Base-by-base conservation (phyloP, 1,284 basidiomycete species). In the Trichosporon faecale region DNA sequence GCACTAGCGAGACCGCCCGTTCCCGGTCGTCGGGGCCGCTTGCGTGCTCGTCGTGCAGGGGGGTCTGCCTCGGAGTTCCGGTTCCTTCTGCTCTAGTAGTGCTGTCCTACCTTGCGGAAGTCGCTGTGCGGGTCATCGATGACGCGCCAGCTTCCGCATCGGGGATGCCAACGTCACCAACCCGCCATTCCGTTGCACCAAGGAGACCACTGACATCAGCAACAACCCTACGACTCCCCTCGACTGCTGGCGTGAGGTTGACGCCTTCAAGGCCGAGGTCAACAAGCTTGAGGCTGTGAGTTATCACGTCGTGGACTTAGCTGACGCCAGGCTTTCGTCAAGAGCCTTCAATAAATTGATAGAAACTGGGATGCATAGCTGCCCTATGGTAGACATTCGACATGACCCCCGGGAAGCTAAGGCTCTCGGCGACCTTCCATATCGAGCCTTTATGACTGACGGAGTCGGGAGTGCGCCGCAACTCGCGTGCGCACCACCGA, bases 201-300 rank as follows among this genome's bases (percentile, higher is more conserved):
- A 52, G 49, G 7, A 21, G 3, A n/a, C 21, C 31, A 14, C 63
- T 64, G 57, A 52, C 64, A 63, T 40, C 69, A 80, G 81, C 46
- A 75, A 77, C 69, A 80, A 83, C 66, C 69, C 76, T 12, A 75
- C 79, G 37, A 76, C 74, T 70, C 81, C 83, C 25, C 77, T 85
- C 52, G 83, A 85, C 71, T 85, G 84, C 79, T 84, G 83, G 82
- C 79, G 76, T 63, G 77, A 84, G 73, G 82, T 84, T 52, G 83
- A 84, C 71, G 70, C 76, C 12, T 85, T 85, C 79, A 84, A 84
- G 73, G 66, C 71, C 8, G 80, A 80, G 71, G 84, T 84, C 23
- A 66, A 74, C 52, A 84, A 84, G 76, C 76, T 85, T 35, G 84
- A 85, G 74, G 77, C 80, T 76, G 82, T 82, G 52, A 76, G 80